A percentile compares a stretch with the other conserved stretches of the same genome.
Conservation (phyloP, 805 yeast species). For the Starmera amethionina region DNA sequence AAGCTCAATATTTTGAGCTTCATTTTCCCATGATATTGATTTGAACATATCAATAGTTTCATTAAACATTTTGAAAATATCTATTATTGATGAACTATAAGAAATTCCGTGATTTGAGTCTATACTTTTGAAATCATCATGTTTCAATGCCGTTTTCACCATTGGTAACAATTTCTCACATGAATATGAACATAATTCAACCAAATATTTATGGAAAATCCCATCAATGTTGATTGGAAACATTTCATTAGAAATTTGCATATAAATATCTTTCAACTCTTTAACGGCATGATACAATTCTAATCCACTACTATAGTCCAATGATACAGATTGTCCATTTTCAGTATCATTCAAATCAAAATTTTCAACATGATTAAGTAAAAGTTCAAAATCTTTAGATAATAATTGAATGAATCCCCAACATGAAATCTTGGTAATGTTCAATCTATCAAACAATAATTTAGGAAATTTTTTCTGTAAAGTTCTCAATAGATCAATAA, state of each 20-base stretch:
- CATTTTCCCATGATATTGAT: conserved; percentile 56
- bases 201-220: conserved; percentile 39
- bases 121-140: conserved; percentile 48
- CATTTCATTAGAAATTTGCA: conserved; percentile 31
- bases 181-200: conserved; percentile 32
- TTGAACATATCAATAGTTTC: conserved; percentile 48
- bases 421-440: conserved; percentile 41
- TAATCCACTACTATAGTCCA: conserved; percentile 46
- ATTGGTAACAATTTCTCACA: conserved; percentile 35
- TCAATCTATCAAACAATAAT: conserved; percentile 50
- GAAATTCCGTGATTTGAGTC: conserved; percentile 30
- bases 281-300: conserved; percentile 43
- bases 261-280: conserved; percentile 41
- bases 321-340: conserved; percentile 8
- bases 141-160: conserved; percentile 43
- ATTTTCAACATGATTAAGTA: conserved; percentile 40
- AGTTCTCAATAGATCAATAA: conserved; percentile 37
- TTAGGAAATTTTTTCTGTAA: conserved; percentile 51
- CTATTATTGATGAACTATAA: conserved; percentile 55
- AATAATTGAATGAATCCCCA: conserved; percentile 40
- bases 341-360: conserved; percentile 21
- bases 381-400: conserved; percentile 41
- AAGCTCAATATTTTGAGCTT: conserved; percentile 49
- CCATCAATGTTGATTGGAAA: conserved; percentile 50
- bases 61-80: conserved; percentile 53